phyloP scores from a whole-genome alignment of 768 basidiomycete genomes.

The Psilocybe cubensis region DNA sequence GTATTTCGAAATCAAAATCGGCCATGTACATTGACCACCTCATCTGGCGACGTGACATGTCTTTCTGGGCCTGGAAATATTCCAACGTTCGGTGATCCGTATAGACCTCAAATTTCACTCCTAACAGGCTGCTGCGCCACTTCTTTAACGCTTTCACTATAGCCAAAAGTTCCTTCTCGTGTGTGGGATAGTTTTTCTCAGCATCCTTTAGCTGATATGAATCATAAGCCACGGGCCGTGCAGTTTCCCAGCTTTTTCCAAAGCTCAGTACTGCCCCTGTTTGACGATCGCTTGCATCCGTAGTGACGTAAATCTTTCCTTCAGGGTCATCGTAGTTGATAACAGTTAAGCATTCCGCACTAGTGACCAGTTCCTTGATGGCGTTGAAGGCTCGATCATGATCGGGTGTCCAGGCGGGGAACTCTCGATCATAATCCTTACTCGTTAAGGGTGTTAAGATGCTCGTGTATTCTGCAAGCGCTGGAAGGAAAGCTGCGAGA shows the following conservation, averaged over 20 bases:
- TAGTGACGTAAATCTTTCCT: slow-evolving; percentile 12
- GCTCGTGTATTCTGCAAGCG: too few relatives aligned
- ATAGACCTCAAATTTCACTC: slow-evolving; percentile 25
- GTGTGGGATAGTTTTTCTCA: slow-evolving; percentile 8
- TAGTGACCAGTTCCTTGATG: slow-evolving; percentile 37
- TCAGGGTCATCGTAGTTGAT: slow-evolving; percentile 14
- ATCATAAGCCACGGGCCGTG: background rate
- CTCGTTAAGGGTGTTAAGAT: too few relatives aligned
- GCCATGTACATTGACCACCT: slow-evolving; percentile 29
- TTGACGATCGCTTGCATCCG: slow-evolving; percentile 13
- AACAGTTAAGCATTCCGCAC: slow-evolving; percentile 18
- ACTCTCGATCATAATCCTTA: slow-evolving; percentile 29
- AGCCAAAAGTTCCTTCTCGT: slow-evolving; percentile 36
- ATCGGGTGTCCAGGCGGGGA: slow-evolving; percentile 38
- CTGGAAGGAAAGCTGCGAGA: too few relatives aligned
- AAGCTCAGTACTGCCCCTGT: slow-evolving; percentile 32
- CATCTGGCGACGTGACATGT: slow-evolving; percentile 5
- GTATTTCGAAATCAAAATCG: slow-evolving; percentile 36
- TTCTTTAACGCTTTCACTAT: slow-evolving; percentile 35
- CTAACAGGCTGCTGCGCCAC: slow-evolving; percentile 28
- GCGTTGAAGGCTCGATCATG: slow-evolving; percentile 21
- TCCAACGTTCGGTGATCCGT: slow-evolving; percentile 36
- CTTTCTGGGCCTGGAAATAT: slow-evolving; percentile 1
- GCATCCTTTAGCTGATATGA: background rate
- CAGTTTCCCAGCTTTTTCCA: slow-evolving; percentile 25